Percentiles rank a stretch among this genome's conserved stretches.
Conservation (phyloP, 2,329 filamentous ascomycete genomes). For the Simplicillium sp. region DNA sequence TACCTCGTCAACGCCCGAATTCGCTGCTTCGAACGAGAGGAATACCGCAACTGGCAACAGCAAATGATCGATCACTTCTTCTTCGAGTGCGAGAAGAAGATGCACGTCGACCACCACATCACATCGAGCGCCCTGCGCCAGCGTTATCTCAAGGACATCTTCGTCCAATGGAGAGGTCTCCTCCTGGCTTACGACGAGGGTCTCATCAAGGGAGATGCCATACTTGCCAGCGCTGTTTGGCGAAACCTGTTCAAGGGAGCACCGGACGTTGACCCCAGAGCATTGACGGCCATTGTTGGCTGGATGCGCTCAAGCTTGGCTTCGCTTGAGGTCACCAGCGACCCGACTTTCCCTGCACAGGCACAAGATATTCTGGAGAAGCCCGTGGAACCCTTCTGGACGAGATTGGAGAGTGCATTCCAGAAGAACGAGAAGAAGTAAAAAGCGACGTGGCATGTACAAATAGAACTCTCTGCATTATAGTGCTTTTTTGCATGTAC, state of each 20-base stretch:
- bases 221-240: slow-evolving; percentile 79
- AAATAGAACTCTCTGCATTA: not conserved
- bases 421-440: slow-evolving; percentile 16
- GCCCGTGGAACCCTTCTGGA: slow-evolving; percentile 33
- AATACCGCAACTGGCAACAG: slow-evolving; percentile 71
- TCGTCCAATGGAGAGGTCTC: slow-evolving; percentile 83
- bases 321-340: slow-evolving; percentile 38
- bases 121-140: slow-evolving; percentile 48
- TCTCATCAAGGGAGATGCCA: slow-evolving; percentile 64
- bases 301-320: slow-evolving; percentile 43
- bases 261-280: slow-evolving; percentile 39
- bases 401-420: slow-evolving; percentile 29
- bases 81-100: slow-evolving; percentile 75
- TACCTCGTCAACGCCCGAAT: slow-evolving; percentile 81
- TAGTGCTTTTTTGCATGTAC: not conserved
- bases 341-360: slow-evolving; percentile 26
- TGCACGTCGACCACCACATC: slow-evolving; percentile 71
- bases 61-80: slow-evolving; percentile 95
- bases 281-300: slow-evolving; percentile 43
- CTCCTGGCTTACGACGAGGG: slow-evolving; percentile 81
- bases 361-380: slow-evolving; percentile 22
- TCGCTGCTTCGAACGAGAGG: slow-evolving; percentile 63
- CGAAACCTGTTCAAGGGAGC: slow-evolving; percentile 79
- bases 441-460: slow-evolving; percentile 2
- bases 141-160: slow-evolving; percentile 76